Evolutionary conservation across 2,329 filamentous ascomycete species (phyloP).

Genomic region (Mycosphaerella sp.): DNA sequence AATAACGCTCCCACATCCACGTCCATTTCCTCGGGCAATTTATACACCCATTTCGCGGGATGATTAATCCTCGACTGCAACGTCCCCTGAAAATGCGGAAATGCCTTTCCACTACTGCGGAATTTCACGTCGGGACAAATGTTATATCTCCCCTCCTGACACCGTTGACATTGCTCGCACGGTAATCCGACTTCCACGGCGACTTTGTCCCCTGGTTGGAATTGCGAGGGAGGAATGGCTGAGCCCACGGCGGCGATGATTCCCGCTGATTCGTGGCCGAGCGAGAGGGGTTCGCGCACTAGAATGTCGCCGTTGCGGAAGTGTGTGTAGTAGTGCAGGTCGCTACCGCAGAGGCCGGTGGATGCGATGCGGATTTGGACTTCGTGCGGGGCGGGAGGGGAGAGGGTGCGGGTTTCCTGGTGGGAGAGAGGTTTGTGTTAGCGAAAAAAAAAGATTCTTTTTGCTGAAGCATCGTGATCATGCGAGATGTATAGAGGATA

Average conservation of each 20-base stretch:
- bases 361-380: slow-evolving; percentile 59
- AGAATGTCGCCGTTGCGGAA: slow-evolving; percentile 83
- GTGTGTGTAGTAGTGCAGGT: slow-evolving; percentile 80
- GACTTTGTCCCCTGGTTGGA: slow-evolving; percentile 71
- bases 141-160: slow-evolving; percentile 53
- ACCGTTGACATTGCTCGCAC: slow-evolving; percentile 59
- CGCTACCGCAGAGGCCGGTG: slow-evolving; percentile 65
- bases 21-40: slow-evolving; percentile 48
- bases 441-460: no score
- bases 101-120: slow-evolving; percentile 53
- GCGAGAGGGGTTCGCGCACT: slow-evolving; percentile 72
- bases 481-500: not conserved
- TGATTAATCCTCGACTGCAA: slow-evolving; percentile 58
- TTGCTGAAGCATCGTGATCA: not conserved
- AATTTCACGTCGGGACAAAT: slow-evolving; percentile 56
- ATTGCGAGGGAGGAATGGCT: slow-evolving; percentile 30
- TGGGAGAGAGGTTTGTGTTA: not conserved
- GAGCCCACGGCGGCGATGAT: slow-evolving; percentile 67
- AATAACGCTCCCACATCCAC: slow-evolving; percentile 53
- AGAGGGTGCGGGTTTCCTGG: slow-evolving; percentile 49
- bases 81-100: slow-evolving; percentile 59
- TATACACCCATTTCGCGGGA: slow-evolving; percentile 54
- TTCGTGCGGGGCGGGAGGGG: slow-evolving; percentile 46
- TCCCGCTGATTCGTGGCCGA: slow-evolving; percentile 73
- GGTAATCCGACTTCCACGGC: slow-evolving; percentile 89